Evolutionary conservation across 2,329 filamentous ascomycete genomes (phyloP).

Genomic region (Lecanicillium sp.): DNA sequence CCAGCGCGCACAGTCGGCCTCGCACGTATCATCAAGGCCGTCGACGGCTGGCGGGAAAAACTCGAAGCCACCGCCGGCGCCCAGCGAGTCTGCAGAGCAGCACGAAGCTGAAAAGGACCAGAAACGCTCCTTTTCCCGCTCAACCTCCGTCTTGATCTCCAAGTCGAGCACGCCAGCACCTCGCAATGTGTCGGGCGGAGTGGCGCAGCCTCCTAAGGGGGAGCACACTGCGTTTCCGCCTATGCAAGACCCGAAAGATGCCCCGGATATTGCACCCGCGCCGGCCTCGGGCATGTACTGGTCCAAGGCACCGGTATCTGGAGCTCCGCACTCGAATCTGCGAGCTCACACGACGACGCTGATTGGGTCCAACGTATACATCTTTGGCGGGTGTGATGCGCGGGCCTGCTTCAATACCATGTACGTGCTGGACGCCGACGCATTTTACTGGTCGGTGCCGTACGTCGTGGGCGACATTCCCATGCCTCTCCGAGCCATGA

Average conservation of each 20-base stretch:
- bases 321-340: slow-evolving; percentile 51
- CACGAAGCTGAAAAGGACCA: slow-evolving; percentile 19
- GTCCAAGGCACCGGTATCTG: slow-evolving; percentile 58
- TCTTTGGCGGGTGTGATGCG: slow-evolving; percentile 63
- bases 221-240: slow-evolving; percentile 45
- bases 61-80: slow-evolving; percentile 18
- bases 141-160: slow-evolving; percentile 8
- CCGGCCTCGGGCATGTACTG: slow-evolving; percentile 68
- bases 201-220: slow-evolving; percentile 24
- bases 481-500: slow-evolving; percentile 61
- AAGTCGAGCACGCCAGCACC: slow-evolving; percentile 17
- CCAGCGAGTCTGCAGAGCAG: slow-evolving; percentile 15
- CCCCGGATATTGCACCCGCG: slow-evolving; percentile 52
- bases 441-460: slow-evolving; percentile 63
- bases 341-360: slow-evolving; percentile 61
- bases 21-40: slow-evolving; percentile 23
- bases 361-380: slow-evolving; percentile 58
- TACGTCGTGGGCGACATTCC: slow-evolving; percentile 57
- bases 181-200: slow-evolving; percentile 9
- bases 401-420: slow-evolving; percentile 61
- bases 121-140: slow-evolving; percentile 1
- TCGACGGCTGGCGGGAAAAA: slow-evolving; percentile 19
- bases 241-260: slow-evolving; percentile 47
- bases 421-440: slow-evolving; percentile 62
- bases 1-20: slow-evolving; percentile 45